Evolutionary conservation across 192 early-diverging fungal genomes (phyloP).

Genomic region (Coemansia sp.): DNA sequence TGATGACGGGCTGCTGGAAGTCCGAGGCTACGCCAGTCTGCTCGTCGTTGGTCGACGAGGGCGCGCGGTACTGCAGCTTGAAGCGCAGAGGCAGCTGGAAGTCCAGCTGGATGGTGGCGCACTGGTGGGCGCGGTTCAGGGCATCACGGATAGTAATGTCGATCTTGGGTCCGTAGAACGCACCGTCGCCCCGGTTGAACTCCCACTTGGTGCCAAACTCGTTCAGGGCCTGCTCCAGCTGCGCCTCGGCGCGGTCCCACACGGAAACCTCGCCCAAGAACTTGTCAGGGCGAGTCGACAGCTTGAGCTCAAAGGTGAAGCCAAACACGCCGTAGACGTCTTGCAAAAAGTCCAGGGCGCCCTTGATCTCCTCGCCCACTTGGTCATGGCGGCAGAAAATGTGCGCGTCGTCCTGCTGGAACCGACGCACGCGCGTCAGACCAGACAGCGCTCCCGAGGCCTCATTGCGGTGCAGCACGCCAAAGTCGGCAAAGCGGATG

Average conservation of each 20-base stretch:
- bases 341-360: conserved; percentile 84
- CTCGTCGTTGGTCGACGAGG: conserved; percentile 54
- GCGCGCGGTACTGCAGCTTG: conserved; percentile 85
- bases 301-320: conserved; percentile 86
- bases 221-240: conserved; percentile 75
- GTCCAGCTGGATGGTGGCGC: conserved; percentile 97
- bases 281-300: conserved; percentile 97
- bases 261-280: conserved; percentile 86
- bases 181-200: conserved; percentile 93
- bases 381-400: conserved; percentile 95
- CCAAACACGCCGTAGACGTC: conserved; percentile 94
- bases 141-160: conserved; percentile 97
- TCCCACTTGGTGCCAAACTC: conserved; percentile 83
- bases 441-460: conserved; percentile 93
- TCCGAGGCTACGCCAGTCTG: conserved; percentile 23
- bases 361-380: conserved; percentile 81
- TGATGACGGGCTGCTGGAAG: conserved; percentile 91
- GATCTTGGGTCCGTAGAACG: conserved; percentile 99
- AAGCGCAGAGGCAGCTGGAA: conserved; percentile 98
- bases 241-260: conserved; percentile 92
- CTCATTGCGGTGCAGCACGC: conserved; percentile 95
- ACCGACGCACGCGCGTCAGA: conserved; percentile 95
- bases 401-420: conserved; percentile 99
- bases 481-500: conserved; percentile 95
- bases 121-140: conserved; percentile 88